Evolutionary conservation across 805 yeast species (phyloP).

Genomic region (Cyberlindnera bimundalis): DNA sequence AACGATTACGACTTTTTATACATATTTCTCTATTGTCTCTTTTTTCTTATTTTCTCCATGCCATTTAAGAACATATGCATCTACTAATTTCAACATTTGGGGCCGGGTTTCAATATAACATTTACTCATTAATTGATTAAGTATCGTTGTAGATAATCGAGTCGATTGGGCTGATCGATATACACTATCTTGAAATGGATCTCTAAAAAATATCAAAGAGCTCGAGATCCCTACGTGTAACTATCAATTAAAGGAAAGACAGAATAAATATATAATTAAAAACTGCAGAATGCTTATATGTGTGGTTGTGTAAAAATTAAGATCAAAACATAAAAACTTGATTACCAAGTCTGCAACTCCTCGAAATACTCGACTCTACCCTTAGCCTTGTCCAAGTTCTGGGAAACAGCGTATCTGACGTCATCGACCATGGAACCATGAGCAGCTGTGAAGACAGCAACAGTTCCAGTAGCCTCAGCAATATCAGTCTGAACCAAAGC

Average conservation of each 20-base stretch:
- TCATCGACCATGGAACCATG: constrained; percentile 52
- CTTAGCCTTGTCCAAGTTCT: constrained; percentile 28
- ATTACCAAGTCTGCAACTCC: constrained; percentile 56
- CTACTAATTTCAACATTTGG: constrained; percentile 5
- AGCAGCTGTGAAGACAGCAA: constrained; percentile 54
- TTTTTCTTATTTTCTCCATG: neutral
- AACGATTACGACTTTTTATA: constrained; percentile 2
- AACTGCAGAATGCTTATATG: no score
- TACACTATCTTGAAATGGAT: no score
- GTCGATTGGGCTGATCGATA: no score
- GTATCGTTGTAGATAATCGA: no score
- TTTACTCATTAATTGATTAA: no score
- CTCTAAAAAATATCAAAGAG: no score
- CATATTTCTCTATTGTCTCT: neutral
- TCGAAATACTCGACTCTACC: constrained; percentile 54
- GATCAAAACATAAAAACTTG: neutral
- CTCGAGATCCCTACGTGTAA: no score
- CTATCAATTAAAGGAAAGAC: no score
- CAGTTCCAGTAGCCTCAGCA: constrained; percentile 33
- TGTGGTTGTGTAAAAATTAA: neutral
- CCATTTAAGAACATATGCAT: neutral
- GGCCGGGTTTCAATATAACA: no score
- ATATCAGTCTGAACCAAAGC: constrained; percentile 37
- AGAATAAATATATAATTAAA: neutral
- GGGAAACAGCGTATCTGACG: constrained; percentile 41